phyloP scores from a whole-genome alignment of 768 basidiomycete species.

The Coprinopsis marcescibilis region DNA sequence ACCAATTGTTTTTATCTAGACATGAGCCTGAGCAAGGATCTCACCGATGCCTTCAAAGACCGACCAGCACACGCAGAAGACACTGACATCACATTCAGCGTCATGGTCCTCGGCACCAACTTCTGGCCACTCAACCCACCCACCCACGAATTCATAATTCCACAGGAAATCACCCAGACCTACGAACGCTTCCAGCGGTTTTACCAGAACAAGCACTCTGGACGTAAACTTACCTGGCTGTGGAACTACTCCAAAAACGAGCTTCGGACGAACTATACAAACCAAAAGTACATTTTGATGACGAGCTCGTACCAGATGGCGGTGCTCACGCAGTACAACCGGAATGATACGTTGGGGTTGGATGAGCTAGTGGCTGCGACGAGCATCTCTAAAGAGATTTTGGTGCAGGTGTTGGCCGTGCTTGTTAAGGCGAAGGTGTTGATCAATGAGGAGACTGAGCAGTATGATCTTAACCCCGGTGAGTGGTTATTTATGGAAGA shows the following conservation, averaged over 20 bases:
- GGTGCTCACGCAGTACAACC: constrained; percentile 93
- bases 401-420: constrained; percentile 65
- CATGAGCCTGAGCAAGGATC: constrained; percentile 93
- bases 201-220: constrained; percentile 91
- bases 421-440: constrained; percentile 87
- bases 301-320: constrained; percentile 97
- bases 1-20: constrained; percentile 40
- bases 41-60: constrained; percentile 96
- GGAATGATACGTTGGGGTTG: constrained; percentile 79
- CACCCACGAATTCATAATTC: constrained; percentile 82
- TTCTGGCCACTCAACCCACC: constrained; percentile 93
- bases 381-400: constrained; percentile 70
- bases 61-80: constrained; percentile 91
- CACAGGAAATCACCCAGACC: constrained; percentile 77
- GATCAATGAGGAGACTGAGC: constrained; percentile 81
- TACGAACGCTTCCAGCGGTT: constrained; percentile 91
- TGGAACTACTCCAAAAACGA: constrained; percentile 99
- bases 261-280: constrained; percentile 87
- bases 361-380: constrained; percentile 79
- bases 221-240: constrained; percentile 93
- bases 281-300: constrained; percentile 96
- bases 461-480: constrained; percentile 88
- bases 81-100: constrained; percentile 83
- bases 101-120: constrained; percentile 92
- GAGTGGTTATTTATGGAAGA: constrained; percentile 13